Evolutionary conservation across 257 asterid species (phyloP), one percentile per base, ranked within the genome.

Genomic region (Nicotiana knightiana): DNA sequence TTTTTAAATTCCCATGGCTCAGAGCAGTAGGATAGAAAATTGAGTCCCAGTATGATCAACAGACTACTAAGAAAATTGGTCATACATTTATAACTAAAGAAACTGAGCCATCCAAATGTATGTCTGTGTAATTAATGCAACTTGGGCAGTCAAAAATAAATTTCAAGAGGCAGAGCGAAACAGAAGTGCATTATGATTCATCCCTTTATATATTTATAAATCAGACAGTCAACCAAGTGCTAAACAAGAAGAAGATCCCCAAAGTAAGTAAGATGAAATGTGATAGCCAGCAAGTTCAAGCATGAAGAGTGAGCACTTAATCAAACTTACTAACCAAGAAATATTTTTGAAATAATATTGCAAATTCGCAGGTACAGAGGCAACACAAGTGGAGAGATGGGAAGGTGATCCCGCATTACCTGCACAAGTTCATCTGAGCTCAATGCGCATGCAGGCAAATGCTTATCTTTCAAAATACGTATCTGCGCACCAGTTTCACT

Each of bases 401-500:
- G 62, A 81, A 28, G 77, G 77, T 3, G 33, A 66, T 65, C 78
- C 83, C 30, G 63, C 16, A 81, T 35, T 84, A 84, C 86, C 86
- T 79, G 83, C 67, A 80, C 86, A 80, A 84, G 86, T 70, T 84
- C 86, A 54, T 84, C 86, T 10, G 84, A 84, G 64, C 48, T 80
- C 76, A 84, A 75, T 67, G 86, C 86, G 35, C 86, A 84, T 35
- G 67, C 58, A 84, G 86, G 86, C 57, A 84, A 59, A 80, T 84
- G 86, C 46, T 70, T 61, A 71, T 84, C 86, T 79, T 84, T 84
- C 61, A 84, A 51, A 71, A 84, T 80, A 37, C 86, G 86, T 51
- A 84, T 63, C 80, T 84, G 83, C 33, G 86, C 83, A 28, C 86
- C 86, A 18, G 83, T 84, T 59, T 84, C 86, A 84, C 80, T 67